Evolutionary conservation across 306 rosid genomes (phyloP).

Genomic region (Citrullus mucosospermus): DNA sequence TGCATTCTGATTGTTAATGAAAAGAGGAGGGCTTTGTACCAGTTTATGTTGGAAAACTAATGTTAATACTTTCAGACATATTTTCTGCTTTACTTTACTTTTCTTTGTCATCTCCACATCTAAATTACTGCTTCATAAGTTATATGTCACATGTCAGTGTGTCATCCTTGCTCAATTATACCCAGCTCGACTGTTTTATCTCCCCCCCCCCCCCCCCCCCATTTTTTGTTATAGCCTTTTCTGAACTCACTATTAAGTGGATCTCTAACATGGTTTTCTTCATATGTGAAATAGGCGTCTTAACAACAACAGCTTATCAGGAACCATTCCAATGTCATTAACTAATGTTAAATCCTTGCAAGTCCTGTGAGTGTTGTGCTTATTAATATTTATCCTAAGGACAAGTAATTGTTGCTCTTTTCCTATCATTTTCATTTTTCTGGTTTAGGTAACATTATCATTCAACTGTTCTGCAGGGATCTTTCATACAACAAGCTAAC

Average conservation of each 20-base stretch:
- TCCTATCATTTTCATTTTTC: neutral
- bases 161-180: neutral
- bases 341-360: conserved; percentile 45
- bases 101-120: neutral
- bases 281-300: conserved; percentile 60
- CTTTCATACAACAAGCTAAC: conserved; percentile 54
- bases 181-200: neutral
- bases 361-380: conserved; percentile 78
- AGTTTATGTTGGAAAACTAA: neutral
- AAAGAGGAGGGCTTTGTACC: neutral
- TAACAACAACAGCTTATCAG: conserved; percentile 71
- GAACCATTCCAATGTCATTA: conserved; percentile 46
- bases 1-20: neutral
- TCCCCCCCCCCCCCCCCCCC: neutral
- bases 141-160: neutral
- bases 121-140: neutral
- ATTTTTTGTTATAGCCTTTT: neutral
- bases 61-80: neutral
- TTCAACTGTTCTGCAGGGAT: conserved; percentile 48
- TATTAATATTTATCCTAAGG: neutral
- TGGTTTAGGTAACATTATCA: conserved; percentile 12
- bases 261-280: neutral
- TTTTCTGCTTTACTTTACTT: neutral
- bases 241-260: neutral
- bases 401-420: neutral